phyloP scores from a whole-genome alignment of 768 basidiomycete species.

The Pisolithus microcarpus region DNA sequence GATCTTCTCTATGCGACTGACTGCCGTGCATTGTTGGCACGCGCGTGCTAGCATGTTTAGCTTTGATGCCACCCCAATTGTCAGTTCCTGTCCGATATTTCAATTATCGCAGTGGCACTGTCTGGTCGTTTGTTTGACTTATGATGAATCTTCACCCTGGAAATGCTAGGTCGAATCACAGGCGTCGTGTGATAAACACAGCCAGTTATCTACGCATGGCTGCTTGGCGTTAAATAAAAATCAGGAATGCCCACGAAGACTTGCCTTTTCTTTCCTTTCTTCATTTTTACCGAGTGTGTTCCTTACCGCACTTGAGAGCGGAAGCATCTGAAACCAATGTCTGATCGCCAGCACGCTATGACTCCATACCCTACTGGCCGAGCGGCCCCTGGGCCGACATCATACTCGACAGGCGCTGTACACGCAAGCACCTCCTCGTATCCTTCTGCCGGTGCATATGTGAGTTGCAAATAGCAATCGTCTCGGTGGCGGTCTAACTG shows the following conservation, averaged over 20 bases:
- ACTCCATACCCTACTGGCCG: conserved; percentile 14
- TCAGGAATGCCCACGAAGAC: conserved; percentile 4
- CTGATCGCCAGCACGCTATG: conserved; percentile 20
- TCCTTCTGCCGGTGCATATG: conserved; percentile 27
- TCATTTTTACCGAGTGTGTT: conserved; percentile 10
- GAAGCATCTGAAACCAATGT: conserved; percentile 24
- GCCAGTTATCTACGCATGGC: conserved; percentile 35
- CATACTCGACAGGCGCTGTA: conserved; percentile 30
- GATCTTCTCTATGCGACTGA: conserved; percentile 12
- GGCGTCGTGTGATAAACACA: conserved; percentile 33
- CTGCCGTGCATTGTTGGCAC: conserved; percentile 20
- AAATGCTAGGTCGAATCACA: conserved; percentile 1
- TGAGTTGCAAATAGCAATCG: conserved; percentile 24
- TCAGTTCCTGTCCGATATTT: conserved; percentile 8
- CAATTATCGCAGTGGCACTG: conserved; percentile 20
- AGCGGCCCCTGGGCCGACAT: conserved; percentile 23
- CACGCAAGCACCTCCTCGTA: conserved; percentile 28
- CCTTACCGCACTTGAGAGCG: conserved; percentile 9
- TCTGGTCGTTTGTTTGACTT: conserved; percentile 7
- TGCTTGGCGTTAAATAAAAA: conserved; percentile 33
- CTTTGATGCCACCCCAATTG: conserved; percentile 13
- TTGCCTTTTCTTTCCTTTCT: conserved; percentile 26
- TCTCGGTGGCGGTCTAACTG: conserved; percentile 6
- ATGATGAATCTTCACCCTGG: conserved; percentile 11
- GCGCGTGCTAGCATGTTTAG: conserved; percentile 23